Evolutionary conservation across 1,284 basidiomycete genomes (phyloP).

Genomic region (Fistulinella cinereoalba): DNA sequence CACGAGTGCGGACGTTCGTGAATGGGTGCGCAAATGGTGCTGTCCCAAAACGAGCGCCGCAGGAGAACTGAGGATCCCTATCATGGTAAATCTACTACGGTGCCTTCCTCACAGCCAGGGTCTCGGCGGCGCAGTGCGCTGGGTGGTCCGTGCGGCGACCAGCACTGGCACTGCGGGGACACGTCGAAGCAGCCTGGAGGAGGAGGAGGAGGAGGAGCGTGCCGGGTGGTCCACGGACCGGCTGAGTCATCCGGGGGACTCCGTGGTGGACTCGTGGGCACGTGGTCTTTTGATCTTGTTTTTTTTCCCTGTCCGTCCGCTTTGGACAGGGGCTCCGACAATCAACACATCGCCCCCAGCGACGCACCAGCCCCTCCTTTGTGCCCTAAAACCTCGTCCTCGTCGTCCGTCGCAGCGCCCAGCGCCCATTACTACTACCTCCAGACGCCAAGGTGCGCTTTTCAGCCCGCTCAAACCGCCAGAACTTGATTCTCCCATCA

Average conservation of each 20-base stretch:
- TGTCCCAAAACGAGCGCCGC: conserved; percentile 7
- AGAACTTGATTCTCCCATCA: conserved; percentile 32
- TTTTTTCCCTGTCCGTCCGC: conserved; percentile 35
- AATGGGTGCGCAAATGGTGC: not conserved
- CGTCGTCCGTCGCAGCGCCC: conserved; percentile 1
- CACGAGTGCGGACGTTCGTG: conserved; percentile 3
- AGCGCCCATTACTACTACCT: not conserved
- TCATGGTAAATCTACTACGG: conserved; percentile 17
- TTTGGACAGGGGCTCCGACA: conserved; percentile 38
- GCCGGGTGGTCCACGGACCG: conserved; percentile 27
- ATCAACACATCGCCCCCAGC: conserved; percentile 33
- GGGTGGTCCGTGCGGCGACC: too few species aligned
- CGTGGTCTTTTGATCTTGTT: conserved; percentile 36
- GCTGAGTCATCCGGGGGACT: conserved; percentile 15
- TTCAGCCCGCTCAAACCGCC: not conserved
- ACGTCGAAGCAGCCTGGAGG: too few species aligned
- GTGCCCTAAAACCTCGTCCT: conserved; percentile 16
- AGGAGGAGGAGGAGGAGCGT: not conserved
- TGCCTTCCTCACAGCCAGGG: not conserved
- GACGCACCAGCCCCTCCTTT: conserved; percentile 13
- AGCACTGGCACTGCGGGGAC: too few species aligned
- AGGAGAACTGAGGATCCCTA: conserved; percentile 19
- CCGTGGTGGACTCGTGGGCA: conserved; percentile 22
- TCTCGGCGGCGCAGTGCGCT: not conserved
- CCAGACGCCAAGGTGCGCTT: conserved; percentile 17